phyloP scores from a whole-genome alignment of 1,139 yeast species.

The Debaryomyces subglobosus region DNA sequence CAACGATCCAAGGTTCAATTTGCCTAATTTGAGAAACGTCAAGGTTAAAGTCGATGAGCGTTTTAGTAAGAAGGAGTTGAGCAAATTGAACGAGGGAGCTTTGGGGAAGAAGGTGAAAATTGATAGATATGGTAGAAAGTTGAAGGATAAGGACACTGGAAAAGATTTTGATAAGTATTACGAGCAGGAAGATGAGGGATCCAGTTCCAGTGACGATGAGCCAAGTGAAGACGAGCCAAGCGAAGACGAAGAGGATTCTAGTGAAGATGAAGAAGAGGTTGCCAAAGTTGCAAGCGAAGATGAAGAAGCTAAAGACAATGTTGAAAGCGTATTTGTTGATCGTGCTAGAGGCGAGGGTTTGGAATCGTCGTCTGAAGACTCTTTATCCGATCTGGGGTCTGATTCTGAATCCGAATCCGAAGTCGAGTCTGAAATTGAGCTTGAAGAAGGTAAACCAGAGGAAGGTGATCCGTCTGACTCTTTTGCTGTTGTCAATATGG shows the following conservation, averaged over 20 bases:
- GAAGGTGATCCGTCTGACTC: constrained; percentile 82
- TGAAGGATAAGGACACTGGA: constrained; percentile 40
- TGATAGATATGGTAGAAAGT: constrained; percentile 84
- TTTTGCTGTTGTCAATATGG: constrained; percentile 93
- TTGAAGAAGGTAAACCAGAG: constrained; percentile 64
- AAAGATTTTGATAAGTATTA: constrained; percentile 68
- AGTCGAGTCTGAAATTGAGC: constrained; percentile 55
- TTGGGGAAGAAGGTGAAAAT: constrained; percentile 58
- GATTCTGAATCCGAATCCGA: constrained; percentile 40
- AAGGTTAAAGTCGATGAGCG: constrained; percentile 86
- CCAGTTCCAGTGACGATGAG: constrained; percentile 13
- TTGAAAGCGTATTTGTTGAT: constrained; percentile 41
- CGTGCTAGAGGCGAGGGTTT: constrained; percentile 73
- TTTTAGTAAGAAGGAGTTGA: constrained; percentile 73
- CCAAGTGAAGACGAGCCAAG: constrained; percentile 23
- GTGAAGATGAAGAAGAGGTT: constrained; percentile 21
- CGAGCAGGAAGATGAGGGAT: constrained; percentile 46
- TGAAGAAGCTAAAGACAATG: constrained; percentile 36
- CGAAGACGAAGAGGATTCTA: constrained; percentile 35
- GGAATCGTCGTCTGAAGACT: constrained; percentile 22
- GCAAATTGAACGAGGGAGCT: constrained; percentile 56
- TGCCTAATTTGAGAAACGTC: constrained; percentile 69
- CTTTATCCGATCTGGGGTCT: constrained; percentile 26
- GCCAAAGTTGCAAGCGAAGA: constrained; percentile 11
- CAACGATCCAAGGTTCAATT: constrained; percentile 84